Percentiles rank a stretch among this genome's conserved stretches.
phyloP scores from a whole-genome alignment of 768 basidiomycete genomes.

The Suillus bovinus region DNA sequence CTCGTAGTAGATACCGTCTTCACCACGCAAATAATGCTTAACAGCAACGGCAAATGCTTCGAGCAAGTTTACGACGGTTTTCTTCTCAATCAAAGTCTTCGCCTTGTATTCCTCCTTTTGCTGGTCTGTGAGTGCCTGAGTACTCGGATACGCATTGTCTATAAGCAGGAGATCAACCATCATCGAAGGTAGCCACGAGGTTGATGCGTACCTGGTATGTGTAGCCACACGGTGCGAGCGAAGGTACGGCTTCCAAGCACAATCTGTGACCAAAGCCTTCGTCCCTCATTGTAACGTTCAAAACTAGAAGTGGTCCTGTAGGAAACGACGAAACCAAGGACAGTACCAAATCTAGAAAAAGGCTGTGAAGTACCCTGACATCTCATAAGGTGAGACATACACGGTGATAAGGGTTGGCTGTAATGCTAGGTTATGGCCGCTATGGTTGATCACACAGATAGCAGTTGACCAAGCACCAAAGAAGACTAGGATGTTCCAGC shows the following conservation, averaged over 20 bases:
- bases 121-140: slow-evolving; percentile 16
- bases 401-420: slow-evolving; percentile 65
- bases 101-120: slow-evolving; percentile 40
- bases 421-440: slow-evolving; percentile 44
- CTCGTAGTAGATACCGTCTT: slow-evolving; percentile 36
- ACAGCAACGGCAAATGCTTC: slow-evolving; percentile 66
- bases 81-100: slow-evolving; percentile 62
- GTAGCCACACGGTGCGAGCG: slow-evolving; percentile 67
- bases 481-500: slow-evolving; percentile 59
- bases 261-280: slow-evolving; percentile 70
- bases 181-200: not conserved
- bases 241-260: slow-evolving; percentile 54
- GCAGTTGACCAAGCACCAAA: slow-evolving; percentile 62
- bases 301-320: slow-evolving; percentile 73
- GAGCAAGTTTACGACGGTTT: slow-evolving; percentile 64
- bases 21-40: slow-evolving; percentile 70
- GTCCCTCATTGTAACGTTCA: slow-evolving; percentile 76
- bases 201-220: slow-evolving; percentile 50
- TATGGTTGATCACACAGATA: slow-evolving; percentile 52
- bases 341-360: slow-evolving; percentile 52
- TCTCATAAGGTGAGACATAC: slow-evolving; percentile 38
- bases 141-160: slow-evolving; percentile 27
- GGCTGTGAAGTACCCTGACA: slow-evolving; percentile 21
- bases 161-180: not conserved
- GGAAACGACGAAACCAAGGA: slow-evolving; percentile 74